Conservation (phyloP, 2,329 filamentous ascomycete species). For the Pezicula rhizophila region DNA sequence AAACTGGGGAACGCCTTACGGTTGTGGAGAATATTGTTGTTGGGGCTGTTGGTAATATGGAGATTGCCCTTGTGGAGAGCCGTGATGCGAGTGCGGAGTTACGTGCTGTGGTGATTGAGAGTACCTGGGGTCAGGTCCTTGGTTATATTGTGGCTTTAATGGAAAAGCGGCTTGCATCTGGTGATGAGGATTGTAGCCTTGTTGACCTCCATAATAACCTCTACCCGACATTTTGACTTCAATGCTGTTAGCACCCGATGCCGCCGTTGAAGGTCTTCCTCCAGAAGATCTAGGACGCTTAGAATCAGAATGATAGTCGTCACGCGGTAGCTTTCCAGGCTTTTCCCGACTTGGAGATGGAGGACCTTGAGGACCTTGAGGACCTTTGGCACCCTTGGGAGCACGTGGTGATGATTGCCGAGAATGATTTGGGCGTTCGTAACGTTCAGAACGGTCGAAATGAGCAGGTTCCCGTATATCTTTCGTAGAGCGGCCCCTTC, state of each 20-base stretch:
- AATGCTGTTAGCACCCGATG: slow-evolving; percentile 30
- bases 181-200: slow-evolving; percentile 29
- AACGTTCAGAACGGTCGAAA: slow-evolving; percentile 23
- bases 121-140: slow-evolving; percentile 34
- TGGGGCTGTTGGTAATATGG: slow-evolving; percentile 44
- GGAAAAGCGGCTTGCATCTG: slow-evolving; percentile 31
- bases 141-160: slow-evolving; percentile 30
- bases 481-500: slow-evolving; percentile 15
- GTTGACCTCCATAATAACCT: slow-evolving; percentile 27
- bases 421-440: slow-evolving; percentile 20
- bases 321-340: slow-evolving; percentile 14
- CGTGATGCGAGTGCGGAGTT: slow-evolving; percentile 48
- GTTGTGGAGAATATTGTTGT: slow-evolving; percentile 39
- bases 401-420: slow-evolving; percentile 24
- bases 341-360: slow-evolving; percentile 19
- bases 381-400: slow-evolving; percentile 16
- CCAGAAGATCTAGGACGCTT: slow-evolving; percentile 12
- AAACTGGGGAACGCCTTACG: slow-evolving; percentile 35
- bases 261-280: slow-evolving; percentile 13
- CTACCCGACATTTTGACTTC: slow-evolving; percentile 31
- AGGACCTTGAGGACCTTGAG: slow-evolving; percentile 8
- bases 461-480: slow-evolving; percentile 19
- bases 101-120: slow-evolving; percentile 54
- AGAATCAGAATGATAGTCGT: slow-evolving; percentile 20
- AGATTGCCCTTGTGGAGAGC: slow-evolving; percentile 56